These are phyloP conservation scores for Coemansia sp. DNA, from an alignment of 192 early-diverging fungal species.

Conservation along the genomic window DNA sequence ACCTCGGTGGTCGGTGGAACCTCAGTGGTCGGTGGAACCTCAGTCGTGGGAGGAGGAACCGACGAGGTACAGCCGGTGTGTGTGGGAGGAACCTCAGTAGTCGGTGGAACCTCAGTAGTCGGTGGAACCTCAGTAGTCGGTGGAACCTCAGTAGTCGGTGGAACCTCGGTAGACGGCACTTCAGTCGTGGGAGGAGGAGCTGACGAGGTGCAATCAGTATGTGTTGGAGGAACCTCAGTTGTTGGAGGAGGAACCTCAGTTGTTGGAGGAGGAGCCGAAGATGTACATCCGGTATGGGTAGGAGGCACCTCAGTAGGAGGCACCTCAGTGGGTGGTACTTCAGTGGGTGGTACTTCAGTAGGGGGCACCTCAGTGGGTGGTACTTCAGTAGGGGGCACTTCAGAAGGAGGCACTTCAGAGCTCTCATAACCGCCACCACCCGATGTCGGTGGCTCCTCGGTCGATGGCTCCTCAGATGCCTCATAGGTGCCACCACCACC, in stretches of 20 bases:
- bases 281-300: constrained; percentile 8
- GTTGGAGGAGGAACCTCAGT: constrained; percentile 18
- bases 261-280: constrained; percentile 9
- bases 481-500: neutral
- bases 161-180: constrained; percentile 3
- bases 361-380: constrained; percentile 8
- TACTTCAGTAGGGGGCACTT: constrained; percentile 1
- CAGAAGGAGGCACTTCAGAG: constrained; percentile 15
- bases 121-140: neutral
- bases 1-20: constrained; percentile 1
- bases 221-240: constrained; percentile 16
- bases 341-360: constrained; percentile 12
- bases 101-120: constrained; percentile 17
- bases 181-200: neutral
- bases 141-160: constrained; percentile 11
- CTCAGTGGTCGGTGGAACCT: neutral
- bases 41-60: neutral
- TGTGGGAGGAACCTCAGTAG: constrained; percentile 18
- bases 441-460: neutral
- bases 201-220: constrained; percentile 8
- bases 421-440: constrained; percentile 13
- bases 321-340: constrained; percentile 13
- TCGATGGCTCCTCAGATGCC: neutral
- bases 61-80: constrained; percentile 10
- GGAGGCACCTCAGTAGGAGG: constrained; percentile 4